Percentiles rank a stretch among this genome's conserved stretches.
Evolutionary conservation across 2,329 filamentous ascomycete genomes (phyloP).

Genomic region (Beauveria australis): DNA sequence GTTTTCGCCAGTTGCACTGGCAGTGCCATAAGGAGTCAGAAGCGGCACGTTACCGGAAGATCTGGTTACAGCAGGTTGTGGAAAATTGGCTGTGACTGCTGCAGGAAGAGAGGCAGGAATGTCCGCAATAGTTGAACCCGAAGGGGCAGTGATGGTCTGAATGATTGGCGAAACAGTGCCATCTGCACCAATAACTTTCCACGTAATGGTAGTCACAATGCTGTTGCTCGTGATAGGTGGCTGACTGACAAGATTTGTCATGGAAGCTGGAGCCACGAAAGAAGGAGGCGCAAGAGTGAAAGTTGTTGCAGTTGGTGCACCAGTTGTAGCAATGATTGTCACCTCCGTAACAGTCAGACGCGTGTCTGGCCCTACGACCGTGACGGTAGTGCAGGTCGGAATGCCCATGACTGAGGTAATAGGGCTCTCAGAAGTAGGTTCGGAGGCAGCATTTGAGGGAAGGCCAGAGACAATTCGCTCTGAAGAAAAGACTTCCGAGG

Average conservation of each 20-base stretch:
- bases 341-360: slow-evolving; percentile 23
- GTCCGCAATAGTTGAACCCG: neutral
- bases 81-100: slow-evolving; percentile 1
- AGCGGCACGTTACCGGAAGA: neutral
- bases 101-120: neutral
- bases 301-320: neutral
- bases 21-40: neutral
- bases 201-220: slow-evolving; percentile 1
- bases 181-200: slow-evolving; percentile 7
- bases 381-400: slow-evolving; percentile 24
- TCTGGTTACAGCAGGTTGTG: neutral
- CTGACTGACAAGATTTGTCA: slow-evolving; percentile 26
- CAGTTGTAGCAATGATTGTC: slow-evolving; percentile 20
- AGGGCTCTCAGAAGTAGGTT: neutral
- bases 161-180: slow-evolving; percentile 1
- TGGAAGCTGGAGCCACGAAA: slow-evolving; percentile 4
- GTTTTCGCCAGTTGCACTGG: neutral
- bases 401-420: neutral
- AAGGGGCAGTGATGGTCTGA: neutral
- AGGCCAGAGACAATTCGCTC: neutral
- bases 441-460: neutral
- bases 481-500: neutral
- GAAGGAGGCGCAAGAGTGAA: slow-evolving; percentile 16
- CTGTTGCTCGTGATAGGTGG: slow-evolving; percentile 12
- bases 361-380: slow-evolving; percentile 21